These are phyloP conservation scores for Penicillium sumatraense DNA, from an alignment of 2,329 filamentous ascomycete genomes.

Conservation along the genomic window DNA sequence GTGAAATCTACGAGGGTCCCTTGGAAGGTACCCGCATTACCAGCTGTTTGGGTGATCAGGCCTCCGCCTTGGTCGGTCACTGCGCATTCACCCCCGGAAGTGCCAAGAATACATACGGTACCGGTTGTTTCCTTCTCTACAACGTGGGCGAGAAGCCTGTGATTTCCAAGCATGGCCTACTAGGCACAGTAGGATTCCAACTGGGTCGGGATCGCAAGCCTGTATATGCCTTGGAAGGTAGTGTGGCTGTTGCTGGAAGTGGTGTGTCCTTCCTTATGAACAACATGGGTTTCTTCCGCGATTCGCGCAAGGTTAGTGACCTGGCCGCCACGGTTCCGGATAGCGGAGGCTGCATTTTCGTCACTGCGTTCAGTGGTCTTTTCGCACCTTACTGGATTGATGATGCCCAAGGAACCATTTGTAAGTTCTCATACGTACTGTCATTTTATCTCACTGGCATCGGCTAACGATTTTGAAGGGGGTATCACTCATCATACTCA, in stretches of 20 bases:
- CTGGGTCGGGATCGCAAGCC: conserved; percentile 68
- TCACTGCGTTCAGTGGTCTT: conserved; percentile 87
- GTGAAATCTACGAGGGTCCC: conserved; percentile 65
- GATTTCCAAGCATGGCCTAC: conserved; percentile 78
- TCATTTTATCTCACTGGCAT: neutral
- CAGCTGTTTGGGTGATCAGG: conserved; percentile 87
- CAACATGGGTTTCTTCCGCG: conserved; percentile 65
- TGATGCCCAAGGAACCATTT: conserved; percentile 87
- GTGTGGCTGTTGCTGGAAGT: conserved; percentile 79
- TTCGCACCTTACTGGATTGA: conserved; percentile 96
- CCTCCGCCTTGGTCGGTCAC: conserved; percentile 82
- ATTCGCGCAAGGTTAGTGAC: conserved; percentile 66
- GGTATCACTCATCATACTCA: conserved; percentile 85
- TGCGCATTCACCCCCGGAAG: conserved; percentile 80
- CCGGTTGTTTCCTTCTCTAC: conserved; percentile 86
- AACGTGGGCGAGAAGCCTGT: conserved; percentile 85
- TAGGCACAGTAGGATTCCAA: conserved; percentile 85
- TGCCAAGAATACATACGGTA: conserved; percentile 91
- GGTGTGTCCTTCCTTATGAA: conserved; percentile 76
- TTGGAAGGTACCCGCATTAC: conserved; percentile 74
- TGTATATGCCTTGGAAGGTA: conserved; percentile 82
- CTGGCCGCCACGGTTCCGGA: conserved; percentile 69
- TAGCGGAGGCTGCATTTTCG: conserved; percentile 83
- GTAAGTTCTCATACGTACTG: conserved; percentile 47
- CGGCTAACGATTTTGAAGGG: conserved; percentile 50